Conservation (phyloP, 192 early-diverging fungal species). For the Umbelopsis sp. region DNA sequence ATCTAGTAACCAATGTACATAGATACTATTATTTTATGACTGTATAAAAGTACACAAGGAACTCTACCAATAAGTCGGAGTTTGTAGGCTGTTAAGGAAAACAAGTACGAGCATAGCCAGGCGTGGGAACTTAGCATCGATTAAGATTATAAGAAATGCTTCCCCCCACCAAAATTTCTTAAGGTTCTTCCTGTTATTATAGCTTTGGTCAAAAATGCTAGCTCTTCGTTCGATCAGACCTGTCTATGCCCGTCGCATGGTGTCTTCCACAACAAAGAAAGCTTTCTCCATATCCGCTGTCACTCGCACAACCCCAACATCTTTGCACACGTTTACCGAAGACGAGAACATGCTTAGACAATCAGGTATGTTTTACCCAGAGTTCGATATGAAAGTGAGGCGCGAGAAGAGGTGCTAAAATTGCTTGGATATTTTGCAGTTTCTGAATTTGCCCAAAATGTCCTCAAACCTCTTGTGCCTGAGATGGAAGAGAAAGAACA, state of each 20-base stretch:
- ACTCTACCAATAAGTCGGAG: background rate
- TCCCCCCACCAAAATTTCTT: too few relatives aligned
- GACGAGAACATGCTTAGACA: slow-evolving; percentile 88
- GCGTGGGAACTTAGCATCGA: background rate
- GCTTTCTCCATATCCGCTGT: slow-evolving; percentile 44
- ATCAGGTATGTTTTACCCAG: slow-evolving; percentile 48
- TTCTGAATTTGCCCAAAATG: slow-evolving; percentile 78
- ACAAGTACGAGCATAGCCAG: background rate
- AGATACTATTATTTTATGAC: too few relatives aligned
- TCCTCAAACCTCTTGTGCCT: slow-evolving; percentile 76
- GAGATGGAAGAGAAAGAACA: slow-evolving; percentile 92
- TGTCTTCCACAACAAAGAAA: slow-evolving; percentile 18
- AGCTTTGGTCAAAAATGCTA: background rate
- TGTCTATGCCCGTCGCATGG: background rate
- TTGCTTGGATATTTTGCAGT: slow-evolving; percentile 43
- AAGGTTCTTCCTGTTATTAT: background rate
- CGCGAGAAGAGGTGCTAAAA: too few relatives aligned
- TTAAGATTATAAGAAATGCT: too few relatives aligned
- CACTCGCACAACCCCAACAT: slow-evolving; percentile 47
- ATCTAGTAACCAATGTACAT: too few relatives aligned
- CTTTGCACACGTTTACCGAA: slow-evolving; percentile 83
- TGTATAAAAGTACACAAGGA: background rate
- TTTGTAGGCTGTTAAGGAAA: background rate
- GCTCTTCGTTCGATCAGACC: background rate
- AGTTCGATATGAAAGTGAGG: too few relatives aligned